Evolutionary conservation across 257 asterid species (phyloP), one percentile per base, ranked within the genome.

Genomic region (Henckelia pumila): DNA sequence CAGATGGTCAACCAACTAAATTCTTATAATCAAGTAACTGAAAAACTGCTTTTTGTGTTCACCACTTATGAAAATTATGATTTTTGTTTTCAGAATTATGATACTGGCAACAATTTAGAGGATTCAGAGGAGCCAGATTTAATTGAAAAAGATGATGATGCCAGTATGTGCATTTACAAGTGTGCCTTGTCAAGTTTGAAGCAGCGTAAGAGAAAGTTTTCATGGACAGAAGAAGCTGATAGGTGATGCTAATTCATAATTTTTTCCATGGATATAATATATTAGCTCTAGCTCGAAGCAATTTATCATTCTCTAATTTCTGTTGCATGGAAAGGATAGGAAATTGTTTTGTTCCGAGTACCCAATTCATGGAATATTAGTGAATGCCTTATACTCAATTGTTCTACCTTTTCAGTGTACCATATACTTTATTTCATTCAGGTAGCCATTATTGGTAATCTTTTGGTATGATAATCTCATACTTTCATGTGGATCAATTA

Each of bases 161-260:
- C 72, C 20, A 73, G 74, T 64, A 73, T 72, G 56, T 74, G 80
- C 72, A 78, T 85, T 74, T 81, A 70, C 70, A 84, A 79, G 73
- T 72, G 67, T 77, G 87, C 89, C 72, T 73, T 77, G 67, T 82
- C 94, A 68, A 88, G 71, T 72, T 78, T 77, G 77, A 84, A 76
- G 58, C 64, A 73, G 56, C 92, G 88, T 25, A 81, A 63, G 73
- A 86, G 72, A 73, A 87, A 76, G 79, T 93, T 85, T 83, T 76
- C 69, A 9, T 93, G 99, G 99, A 84, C 89, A 56, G 97, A 93
- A 66, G 89, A 80, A 67, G 87, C 93, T 67, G 99, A 90, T 64
- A 88, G 98, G 98, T 93, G 84, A 80, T 67, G 40, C n/a, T n/a
- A n/a, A n/a, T n/a, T n/a, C n/a, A n/a, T n/a, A 56, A 61, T 53